Percentiles rank a stretch among this genome's conserved stretches.
phyloP scores from a whole-genome alignment of 116 monocot genomes.

The Trichopus zeylanicus region DNA sequence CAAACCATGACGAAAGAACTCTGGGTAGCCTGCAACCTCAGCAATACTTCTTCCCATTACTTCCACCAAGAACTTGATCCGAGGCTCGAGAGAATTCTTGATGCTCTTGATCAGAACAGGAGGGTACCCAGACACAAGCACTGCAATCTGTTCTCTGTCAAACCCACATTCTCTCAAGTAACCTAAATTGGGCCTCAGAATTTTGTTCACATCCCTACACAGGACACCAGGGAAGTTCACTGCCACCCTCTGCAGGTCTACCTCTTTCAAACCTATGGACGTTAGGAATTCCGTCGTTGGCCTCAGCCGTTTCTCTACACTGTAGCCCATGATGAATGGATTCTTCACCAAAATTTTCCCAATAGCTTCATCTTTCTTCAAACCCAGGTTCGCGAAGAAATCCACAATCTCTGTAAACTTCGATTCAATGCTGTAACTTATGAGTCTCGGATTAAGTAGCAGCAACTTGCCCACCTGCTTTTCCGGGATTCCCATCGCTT shows the following conservation, averaged over 20 bases:
- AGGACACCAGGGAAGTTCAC: constrained; percentile 61
- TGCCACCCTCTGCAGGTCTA: constrained; percentile 45
- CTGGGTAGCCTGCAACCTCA: constrained; percentile 66
- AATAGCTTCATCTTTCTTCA: constrained; percentile 33
- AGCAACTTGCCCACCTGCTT: constrained; percentile 57
- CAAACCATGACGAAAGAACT: constrained; percentile 77
- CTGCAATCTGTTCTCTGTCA: constrained; percentile 35
- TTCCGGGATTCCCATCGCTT: constrained; percentile 57
- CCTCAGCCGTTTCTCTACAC: constrained; percentile 62
- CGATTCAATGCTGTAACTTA: constrained; percentile 83
- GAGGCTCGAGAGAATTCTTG: constrained; percentile 70
- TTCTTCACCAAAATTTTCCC: constrained; percentile 71
- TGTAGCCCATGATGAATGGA: constrained; percentile 84
- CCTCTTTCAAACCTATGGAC: constrained; percentile 51
- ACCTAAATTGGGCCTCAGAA: constrained; percentile 55
- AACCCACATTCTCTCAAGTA: constrained; percentile 58
- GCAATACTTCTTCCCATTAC: constrained; percentile 65
- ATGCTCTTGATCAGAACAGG: constrained; percentile 85
- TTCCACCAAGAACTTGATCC: constrained; percentile 73
- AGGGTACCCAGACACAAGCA: constrained; percentile 65
- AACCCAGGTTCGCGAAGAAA: constrained; percentile 44
- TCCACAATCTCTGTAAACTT: constrained; percentile 52
- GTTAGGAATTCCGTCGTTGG: constrained; percentile 74
- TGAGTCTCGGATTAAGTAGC: constrained; percentile 69
- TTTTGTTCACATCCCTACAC: constrained; percentile 70